Evolutionary conservation across 768 basidiomycete genomes (phyloP).

Genomic region (Hygrocybe coccinea): DNA sequence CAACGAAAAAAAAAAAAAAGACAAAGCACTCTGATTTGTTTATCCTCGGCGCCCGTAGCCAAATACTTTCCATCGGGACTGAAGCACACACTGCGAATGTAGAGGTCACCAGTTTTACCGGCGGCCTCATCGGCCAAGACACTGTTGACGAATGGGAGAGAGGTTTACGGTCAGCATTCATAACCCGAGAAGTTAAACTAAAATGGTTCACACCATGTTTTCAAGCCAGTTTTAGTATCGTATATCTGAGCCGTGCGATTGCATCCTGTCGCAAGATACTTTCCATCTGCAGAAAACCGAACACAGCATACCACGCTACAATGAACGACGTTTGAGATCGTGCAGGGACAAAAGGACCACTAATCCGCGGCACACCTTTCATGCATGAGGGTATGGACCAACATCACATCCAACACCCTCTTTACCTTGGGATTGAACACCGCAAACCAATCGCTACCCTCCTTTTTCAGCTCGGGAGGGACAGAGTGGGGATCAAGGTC

Average conservation of each 20-base stretch:
- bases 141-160: constrained; percentile 33
- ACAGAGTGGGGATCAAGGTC: constrained; percentile 43
- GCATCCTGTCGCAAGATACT: constrained; percentile 86
- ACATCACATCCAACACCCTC: constrained; percentile 61
- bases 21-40: constrained; percentile 72
- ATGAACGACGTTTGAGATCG: constrained; percentile 11
- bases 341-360: constrained; percentile 3
- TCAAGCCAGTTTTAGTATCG: constrained; percentile 81
- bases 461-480: constrained; percentile 52
- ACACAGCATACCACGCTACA: constrained; percentile 76
- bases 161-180: no score
- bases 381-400: constrained; percentile 79
- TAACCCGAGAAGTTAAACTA: no score
- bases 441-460: constrained; percentile 82
- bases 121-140: constrained; percentile 75
- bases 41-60: constrained; percentile 94
- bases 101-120: constrained; percentile 73
- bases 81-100: constrained; percentile 91
- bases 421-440: constrained; percentile 76
- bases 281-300: constrained; percentile 89
- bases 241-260: constrained; percentile 94
- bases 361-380: constrained; percentile 53
- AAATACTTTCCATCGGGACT: constrained; percentile 90
- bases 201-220: no score
- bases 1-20: not conserved